Evolutionary conservation across 2,329 filamentous ascomycete species (phyloP).

Genomic region (Ophiostoma ips): DNA sequence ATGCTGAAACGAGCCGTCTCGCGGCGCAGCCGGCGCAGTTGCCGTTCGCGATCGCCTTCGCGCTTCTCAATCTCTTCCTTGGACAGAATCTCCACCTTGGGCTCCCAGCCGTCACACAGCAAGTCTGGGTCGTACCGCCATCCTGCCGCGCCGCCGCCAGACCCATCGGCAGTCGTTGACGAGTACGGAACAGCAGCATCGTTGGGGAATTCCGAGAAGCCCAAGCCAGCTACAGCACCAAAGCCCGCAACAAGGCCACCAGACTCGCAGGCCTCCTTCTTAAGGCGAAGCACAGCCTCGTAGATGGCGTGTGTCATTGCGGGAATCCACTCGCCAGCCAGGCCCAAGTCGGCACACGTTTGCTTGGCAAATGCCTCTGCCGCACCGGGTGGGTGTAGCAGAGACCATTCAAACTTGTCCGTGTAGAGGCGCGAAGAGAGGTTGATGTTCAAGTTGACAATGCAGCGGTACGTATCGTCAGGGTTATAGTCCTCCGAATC

Average conservation of each 20-base stretch:
- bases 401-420: slow-evolving; percentile 96
- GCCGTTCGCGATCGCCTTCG: slow-evolving; percentile 83
- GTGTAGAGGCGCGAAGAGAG: slow-evolving; percentile 83
- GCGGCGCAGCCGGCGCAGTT: slow-evolving; percentile 71
- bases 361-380: slow-evolving; percentile 85
- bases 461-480: slow-evolving; percentile 88
- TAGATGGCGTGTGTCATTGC: slow-evolving; percentile 95
- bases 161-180: slow-evolving; percentile 13
- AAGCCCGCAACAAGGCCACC: slow-evolving; percentile 67
- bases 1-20: slow-evolving; percentile 90
- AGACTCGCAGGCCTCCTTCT: slow-evolving; percentile 93
- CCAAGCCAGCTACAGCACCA: slow-evolving; percentile 22
- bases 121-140: slow-evolving; percentile 94
- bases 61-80: slow-evolving; percentile 97
- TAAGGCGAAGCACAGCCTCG: slow-evolving; percentile 78
- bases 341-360: slow-evolving; percentile 81
- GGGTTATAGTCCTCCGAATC: slow-evolving; percentile 69
- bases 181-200: slow-evolving; percentile 48
- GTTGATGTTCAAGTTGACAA: slow-evolving; percentile 83
- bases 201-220: slow-evolving; percentile 63
- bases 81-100: slow-evolving; percentile 65
- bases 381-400: slow-evolving; percentile 80
- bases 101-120: slow-evolving; percentile 71
- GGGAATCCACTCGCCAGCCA: slow-evolving; percentile 85
- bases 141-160: slow-evolving; percentile 42